Base-by-base conservation (phyloP, 1,284 basidiomycete genomes). In the Coniophora puteana region DNA sequence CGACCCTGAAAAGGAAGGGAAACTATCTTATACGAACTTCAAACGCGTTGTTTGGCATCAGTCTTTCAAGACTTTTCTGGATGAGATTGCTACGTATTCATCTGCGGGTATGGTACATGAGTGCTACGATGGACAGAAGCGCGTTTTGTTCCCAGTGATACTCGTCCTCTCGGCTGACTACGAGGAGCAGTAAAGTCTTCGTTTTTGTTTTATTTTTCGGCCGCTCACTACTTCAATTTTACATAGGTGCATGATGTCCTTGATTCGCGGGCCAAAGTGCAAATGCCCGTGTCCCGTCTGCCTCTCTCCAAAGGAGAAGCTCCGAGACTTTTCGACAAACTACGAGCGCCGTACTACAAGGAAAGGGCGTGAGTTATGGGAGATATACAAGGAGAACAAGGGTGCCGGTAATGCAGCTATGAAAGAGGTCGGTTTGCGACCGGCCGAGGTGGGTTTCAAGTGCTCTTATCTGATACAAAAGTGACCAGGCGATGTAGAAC, bases 41-140 rank as follows among this genome's bases (percentile, higher is more conserved):
- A 66, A 67, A 38, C 32, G 45, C 8, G 46, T 55, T 18, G 57
- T 67, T 3, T 67, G 62, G 44, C 51, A 53, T 25, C 16, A 36
- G 1, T 30, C 44, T 8, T 38, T 51, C 13, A 25, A n/a, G 16
- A 46, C 46, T 20, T 23, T 53, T 1, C 21, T 53, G 2, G 36
- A 51, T 8, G 17, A 14, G 16, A 20, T 35, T 13, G 17, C 8
- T 10, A 5, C 21, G 5, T 14, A 16, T 23, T 18, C 33, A n/a
- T n/a, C n/a, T n/a, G n/a, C n/a, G n/a, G n/a, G n/a, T n/a, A n/a
- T n/a, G n/a, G n/a, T 10, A 7, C 23, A 34, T 34, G 4, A 4
- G 18, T 34, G 32, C 10, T 34, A 34, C 18, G 4, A 34, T 16
- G 24, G 24, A 3, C n/a, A 21, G 8, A 1, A 14, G 1, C 6